Evolutionary conservation across 345 rosid genomes (phyloP).

Genomic region (Lumnitzera littorea): DNA sequence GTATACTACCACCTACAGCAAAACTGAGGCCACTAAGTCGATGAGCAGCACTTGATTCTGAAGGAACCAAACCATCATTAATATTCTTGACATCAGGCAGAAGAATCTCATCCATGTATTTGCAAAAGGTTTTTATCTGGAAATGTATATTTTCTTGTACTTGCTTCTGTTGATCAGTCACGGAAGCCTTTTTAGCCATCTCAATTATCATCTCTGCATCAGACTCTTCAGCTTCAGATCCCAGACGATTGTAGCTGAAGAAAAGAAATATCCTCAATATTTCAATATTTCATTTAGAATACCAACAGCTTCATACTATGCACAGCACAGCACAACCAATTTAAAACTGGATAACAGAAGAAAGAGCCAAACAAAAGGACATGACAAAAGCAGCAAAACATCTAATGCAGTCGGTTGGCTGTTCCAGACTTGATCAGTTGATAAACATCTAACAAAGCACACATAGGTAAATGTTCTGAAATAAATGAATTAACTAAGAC

Average conservation of each 20-base stretch:
- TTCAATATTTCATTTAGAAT: no score
- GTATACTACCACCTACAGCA: conserved; percentile 49
- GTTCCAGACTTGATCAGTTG: no score
- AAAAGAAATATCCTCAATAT: no score
- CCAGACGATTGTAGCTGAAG: conserved; percentile 69
- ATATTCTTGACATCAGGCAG: conserved; percentile 26
- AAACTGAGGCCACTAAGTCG: conserved; percentile 70
- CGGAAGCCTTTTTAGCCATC: conserved; percentile 66
- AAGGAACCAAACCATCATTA: conserved; percentile 15
- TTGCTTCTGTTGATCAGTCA: conserved; percentile 69
- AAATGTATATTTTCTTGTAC: conserved; percentile 72
- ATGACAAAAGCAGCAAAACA: no score
- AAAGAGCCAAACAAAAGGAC: no score
- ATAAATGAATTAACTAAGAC: no score
- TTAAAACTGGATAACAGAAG: no score
- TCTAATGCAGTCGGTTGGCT: no score
- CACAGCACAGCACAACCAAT: no score
- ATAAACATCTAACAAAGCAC: no score
- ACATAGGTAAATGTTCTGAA: no score
- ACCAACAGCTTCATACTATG: no score
- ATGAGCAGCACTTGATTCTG: conserved; percentile 26
- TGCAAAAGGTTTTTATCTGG: conserved; percentile 49
- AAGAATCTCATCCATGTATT: conserved; percentile 58
- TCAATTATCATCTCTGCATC: conserved; percentile 85
- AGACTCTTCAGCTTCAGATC: conserved; percentile 62